Evolutionary conservation across 805 yeast species (phyloP), one percentile per base, ranked within the genome.

Genomic region (Grigorovia yakushimaensis): DNA sequence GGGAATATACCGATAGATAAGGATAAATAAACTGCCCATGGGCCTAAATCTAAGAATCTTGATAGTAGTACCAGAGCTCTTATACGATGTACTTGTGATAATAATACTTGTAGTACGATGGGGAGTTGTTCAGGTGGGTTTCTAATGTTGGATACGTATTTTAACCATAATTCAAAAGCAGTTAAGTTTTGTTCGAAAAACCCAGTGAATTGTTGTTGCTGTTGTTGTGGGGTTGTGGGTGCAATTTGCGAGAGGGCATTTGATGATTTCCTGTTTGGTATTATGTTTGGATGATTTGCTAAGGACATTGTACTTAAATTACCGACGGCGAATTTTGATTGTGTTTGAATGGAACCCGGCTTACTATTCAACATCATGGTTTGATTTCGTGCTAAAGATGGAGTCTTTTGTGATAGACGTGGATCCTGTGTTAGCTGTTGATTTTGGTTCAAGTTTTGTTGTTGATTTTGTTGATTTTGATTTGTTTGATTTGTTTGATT

Each of bases 121-220:
- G 98, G 97, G 15, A 93, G 69, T 65, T 93, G 98, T 59, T 91
- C 96, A 0, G 98, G 98, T 0, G 97, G 88, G 43, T 81, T 80
- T 56, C 83, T 79, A 0, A 88, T 76, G 39, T 87, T 83, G 0
- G 94, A 79, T 0, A 95, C 95, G 63, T 87, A 89, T 60, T 88
- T 85, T 46, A 93, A 74, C 98, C 98, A 93, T 36, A 88, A 78
- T 59, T 93, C 97, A 68, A 93, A 91, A 9, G 98, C 98, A 0
- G 97, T 93, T 48, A 89, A 72, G 61, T 88, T 96, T 60, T 88
- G 97, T 67, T 93, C 97, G 60, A 93, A 93, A 62, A 93, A 93
- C 1, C 95, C 82, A 4, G 96, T 86, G 60, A 88, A 95, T 59
- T 88, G 89, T 62, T 87, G 87, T 54, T 70, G 58, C 58, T 56